Evolutionary conservation across 306 rosid species (phyloP), one percentile per base, ranked within the genome.

Genomic region (Ormosia emarginata): DNA sequence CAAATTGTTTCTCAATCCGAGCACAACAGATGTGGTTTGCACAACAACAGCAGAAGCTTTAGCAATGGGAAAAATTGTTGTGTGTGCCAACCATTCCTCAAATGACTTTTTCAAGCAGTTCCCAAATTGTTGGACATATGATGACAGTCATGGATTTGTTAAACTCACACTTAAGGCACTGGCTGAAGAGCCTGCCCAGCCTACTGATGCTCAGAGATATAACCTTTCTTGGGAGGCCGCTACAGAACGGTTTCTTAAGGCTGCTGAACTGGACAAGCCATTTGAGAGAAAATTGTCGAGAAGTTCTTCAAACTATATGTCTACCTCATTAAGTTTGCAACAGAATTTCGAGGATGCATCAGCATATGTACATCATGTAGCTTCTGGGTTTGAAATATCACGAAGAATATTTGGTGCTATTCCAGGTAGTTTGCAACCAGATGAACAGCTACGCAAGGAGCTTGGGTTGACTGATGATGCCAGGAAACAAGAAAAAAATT

Each of bases 41-140:
- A 95, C 99, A 1, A 89, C 99, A n/a, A 90, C 98, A n/a, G 97
- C 98, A 39, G 99, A 95, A 87, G 98, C 99, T 47, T 86, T 95
- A 83, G 99, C 99, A 46, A 95, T 93, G 99, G 98, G 97, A 0
- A 95, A 93, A 83, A 82, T 93, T 32, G 93, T 93, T 47, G 82
- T 93, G 18, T 95, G 98, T 4, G 97, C 98, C 40, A 85, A 93
- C 67, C 98, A 95, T 82, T 89, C 92, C 79, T 95, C 99, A 56
- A 95, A 95, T 66, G 94, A 95, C n/a, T 95, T 95, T 89, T 95
- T 95, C 90, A 93, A 90, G 90, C 94, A 93, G 91, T 93, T 95
- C 59, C 90, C 98, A 0, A 95, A 93, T 82, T 95, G 99, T 84
- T 74, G 89, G 83, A 91, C 83, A 30, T 95, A 85, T 56, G 86